A percentile compares a stretch with the other conserved stretches of the same genome.
Evolutionary conservation across 306 rosid genomes (phyloP).

Genomic region (Casuarina cunninghamiana): DNA sequence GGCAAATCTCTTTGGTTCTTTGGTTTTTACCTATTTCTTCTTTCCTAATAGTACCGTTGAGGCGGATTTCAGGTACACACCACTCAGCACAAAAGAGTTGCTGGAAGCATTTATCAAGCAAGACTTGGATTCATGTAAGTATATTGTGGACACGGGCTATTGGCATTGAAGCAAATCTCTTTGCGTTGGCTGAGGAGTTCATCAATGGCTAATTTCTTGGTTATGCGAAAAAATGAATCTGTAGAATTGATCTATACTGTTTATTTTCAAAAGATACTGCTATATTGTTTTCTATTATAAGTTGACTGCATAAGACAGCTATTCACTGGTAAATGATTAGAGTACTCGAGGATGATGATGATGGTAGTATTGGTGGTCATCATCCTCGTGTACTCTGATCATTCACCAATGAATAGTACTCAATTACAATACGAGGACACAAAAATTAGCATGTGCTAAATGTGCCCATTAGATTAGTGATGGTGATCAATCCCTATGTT

Average conservation of each 20-base stretch:
- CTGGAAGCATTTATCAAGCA: slow-evolving; percentile 71
- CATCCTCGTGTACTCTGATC: not conserved
- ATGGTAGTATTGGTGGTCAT: not conserved
- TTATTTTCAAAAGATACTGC: not conserved
- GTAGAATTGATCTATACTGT: not conserved
- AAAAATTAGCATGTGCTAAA: not conserved
- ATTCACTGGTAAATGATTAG: not conserved
- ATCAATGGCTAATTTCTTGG: not conserved
- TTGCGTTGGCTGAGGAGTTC: slow-evolving; percentile 9
- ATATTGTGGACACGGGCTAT: slow-evolving; percentile 12
- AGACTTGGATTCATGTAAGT: slow-evolving; percentile 84
- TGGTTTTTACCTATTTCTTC: slow-evolving; percentile 4
- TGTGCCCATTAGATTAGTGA: not conserved
- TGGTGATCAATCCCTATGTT: not conserved
- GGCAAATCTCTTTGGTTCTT: not conserved
- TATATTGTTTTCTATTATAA: not conserved
- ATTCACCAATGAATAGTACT: not conserved
- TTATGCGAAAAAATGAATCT: not conserved
- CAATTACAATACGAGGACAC: not conserved
- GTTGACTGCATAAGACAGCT: slow-evolving; percentile 1
- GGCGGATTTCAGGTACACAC: slow-evolving; percentile 70
- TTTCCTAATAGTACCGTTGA: slow-evolving; percentile 23
- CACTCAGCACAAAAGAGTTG: slow-evolving; percentile 74
- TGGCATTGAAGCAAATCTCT: slow-evolving; percentile 8
- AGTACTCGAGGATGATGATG: not conserved